Base-by-base conservation (phyloP, 2,329 filamentous ascomycete species). In the Rutstroemia sp. region DNA sequence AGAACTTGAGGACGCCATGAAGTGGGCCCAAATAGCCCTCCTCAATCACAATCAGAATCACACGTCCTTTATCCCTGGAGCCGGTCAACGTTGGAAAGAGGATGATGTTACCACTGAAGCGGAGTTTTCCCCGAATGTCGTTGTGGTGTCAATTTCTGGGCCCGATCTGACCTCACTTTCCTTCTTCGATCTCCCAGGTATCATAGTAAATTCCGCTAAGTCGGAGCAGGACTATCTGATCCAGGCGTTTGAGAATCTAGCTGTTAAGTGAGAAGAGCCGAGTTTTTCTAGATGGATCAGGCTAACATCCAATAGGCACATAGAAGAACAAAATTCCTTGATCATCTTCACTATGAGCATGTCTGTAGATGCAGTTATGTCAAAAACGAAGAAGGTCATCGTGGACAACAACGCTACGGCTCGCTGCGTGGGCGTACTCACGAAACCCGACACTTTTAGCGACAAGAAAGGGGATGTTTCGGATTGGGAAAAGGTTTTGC, bases 121-220 rank as follows among this genome's bases (percentile, higher is more conserved):
- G 0, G 83, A 88, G 8, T 95, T 95, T 62, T 90, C 87, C 0
- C 91, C 91, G 0, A 96, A 96, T 61, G 78, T 91, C 0, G 84
- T 96, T 0, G 80, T 84, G 0, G 74, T 96, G 0, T 81, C 90
- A 52, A 90, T 96, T 25, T 82, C 82, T 0, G 87, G 86, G 0
- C 87, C 87, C 0, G 77, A 76, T 0, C 77, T 92, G 0, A 86
- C 89, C 0, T 83, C 89, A 5, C 69, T 96, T 0, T 89, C 86
- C 0, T 95, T 96, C 64, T 92, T 89, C 59, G 91, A 96, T 59
- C 76, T 96, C 0, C 91, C 91, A 0, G 91, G 91, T 0, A 83
- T 95, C 0, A 92, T 95, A 59, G 82, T 84, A 19, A 86, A 86
- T 7, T 79, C 85, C 0, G 81, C 83, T 7, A 79, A 79, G 7